Percentiles rank a stretch among this genome's conserved stretches.
Evolutionary conservation across 257 asterid species (phyloP).

Genomic region (Fraxinus quadrangulata): DNA sequence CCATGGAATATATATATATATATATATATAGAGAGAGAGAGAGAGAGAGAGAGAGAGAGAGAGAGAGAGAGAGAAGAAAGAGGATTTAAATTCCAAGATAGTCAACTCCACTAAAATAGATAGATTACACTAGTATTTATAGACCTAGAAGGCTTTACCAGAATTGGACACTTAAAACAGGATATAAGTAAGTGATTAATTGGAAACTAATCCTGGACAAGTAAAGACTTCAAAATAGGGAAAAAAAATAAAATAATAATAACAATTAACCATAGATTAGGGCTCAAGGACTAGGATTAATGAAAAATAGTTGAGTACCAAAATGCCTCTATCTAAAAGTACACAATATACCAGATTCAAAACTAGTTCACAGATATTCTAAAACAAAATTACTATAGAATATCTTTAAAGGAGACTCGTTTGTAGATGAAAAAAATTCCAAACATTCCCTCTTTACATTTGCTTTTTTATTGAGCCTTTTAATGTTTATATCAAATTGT

Average conservation of each 20-base stretch:
- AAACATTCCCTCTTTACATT: neutral
- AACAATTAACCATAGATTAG: too few relatives aligned
- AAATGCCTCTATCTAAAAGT: neutral
- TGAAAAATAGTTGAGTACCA: neutral
- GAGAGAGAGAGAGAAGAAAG: too few relatives aligned
- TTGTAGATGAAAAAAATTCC: neutral
- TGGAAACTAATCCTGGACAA: neutral
- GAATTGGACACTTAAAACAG: neutral
- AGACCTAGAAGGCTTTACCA: neutral
- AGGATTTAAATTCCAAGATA: too few relatives aligned
- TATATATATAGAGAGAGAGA: too few relatives aligned
- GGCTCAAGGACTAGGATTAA: neutral
- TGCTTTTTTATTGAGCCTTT: neutral
- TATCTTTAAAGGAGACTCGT: neutral
- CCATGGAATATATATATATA: neutral
- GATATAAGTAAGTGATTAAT: neutral
- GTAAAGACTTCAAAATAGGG: neutral
- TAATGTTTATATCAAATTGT: neutral
- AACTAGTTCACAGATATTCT: neutral
- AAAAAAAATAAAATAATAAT: too few relatives aligned
- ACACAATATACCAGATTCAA: too few relatives aligned
- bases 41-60: too few relatives aligned
- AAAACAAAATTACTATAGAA: neutral
- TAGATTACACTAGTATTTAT: neutral
- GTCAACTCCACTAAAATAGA: neutral